Base-by-base conservation (phyloP, 1,284 basidiomycete genomes). In the Fomitiporia mediterranea region DNA sequence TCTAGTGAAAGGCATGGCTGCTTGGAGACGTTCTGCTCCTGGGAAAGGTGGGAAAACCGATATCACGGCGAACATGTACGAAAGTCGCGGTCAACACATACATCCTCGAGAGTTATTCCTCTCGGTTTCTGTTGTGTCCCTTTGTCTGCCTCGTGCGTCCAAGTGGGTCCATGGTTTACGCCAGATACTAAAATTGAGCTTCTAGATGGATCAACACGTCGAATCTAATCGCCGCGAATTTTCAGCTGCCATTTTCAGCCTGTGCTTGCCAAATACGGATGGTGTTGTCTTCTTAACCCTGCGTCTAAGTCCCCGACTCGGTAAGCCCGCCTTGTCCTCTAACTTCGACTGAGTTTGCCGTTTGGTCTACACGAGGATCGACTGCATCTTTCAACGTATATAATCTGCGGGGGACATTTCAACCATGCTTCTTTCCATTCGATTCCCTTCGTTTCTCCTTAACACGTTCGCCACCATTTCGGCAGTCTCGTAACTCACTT, bases 321-420 rank as follows among this genome's bases (percentile, higher is more conserved):
- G 34, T 15, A 37, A 37, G 9, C 35, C 25, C 37, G 32, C 53
- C 53, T 55, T 55, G 53, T 55, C 28, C 38, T 39, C 47, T 27
- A 23, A 19, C 9, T 15, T 11, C 25, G 35, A n/a, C n/a, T n/a
- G n/a, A n/a, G 32, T 49, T 30, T 27, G 35, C 39, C 28, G 46
- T 23, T 21, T 23, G n/a, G 25, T 19, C 6, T 40, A 19, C 38
- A 30, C 17, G 28, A 23, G 15, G 39, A 49, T 27, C 27, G 28
- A 30, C 13, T 13, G 5, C 15, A 13, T 53, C 38, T 15, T 38
- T 47, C 39, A 30, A 53, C 51, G 15, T 43, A 52, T 43, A 43
- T 53, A 53, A 53, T 21, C 15, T 13, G 30, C 51, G 17, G 27
- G 19, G 39, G 11, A 17, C n/a, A 28, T 17, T 9, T 35, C 17